Evolutionary conservation across 176 grass and related monocot species (phyloP).

Genomic region (Ensete glaucum): DNA sequence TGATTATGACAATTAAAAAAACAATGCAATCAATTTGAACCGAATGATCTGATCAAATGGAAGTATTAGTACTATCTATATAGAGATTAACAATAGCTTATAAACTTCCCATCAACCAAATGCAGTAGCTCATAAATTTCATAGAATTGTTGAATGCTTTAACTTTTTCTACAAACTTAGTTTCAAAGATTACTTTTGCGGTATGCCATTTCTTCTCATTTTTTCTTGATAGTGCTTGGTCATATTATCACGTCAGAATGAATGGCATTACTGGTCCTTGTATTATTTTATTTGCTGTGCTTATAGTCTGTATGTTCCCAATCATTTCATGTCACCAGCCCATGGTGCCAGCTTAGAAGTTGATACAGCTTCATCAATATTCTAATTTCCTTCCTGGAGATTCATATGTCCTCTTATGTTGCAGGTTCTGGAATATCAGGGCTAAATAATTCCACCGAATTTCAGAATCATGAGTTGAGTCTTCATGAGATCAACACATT

Average conservation of each 20-base stretch:
- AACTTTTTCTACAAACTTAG: no score
- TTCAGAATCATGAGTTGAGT: constrained; percentile 47
- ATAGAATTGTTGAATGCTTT: no score
- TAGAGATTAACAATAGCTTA: no score
- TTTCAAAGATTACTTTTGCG: no score
- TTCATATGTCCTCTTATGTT: not conserved
- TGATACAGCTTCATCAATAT: not conserved
- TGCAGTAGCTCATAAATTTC: no score
- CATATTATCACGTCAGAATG: not conserved
- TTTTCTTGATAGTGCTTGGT: not conserved
- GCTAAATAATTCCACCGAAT: constrained; percentile 30
- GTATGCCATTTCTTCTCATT: not conserved
- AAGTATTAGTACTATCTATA: no score
- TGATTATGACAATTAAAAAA: no score
- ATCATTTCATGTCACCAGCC: not conserved
- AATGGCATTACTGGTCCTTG: no score
- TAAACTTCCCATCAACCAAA: no score
- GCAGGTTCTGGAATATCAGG: constrained; percentile 10
- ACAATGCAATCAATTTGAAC: no score
- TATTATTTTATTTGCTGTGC: no score
- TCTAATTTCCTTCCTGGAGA: not conserved
- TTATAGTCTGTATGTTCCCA: not conserved
- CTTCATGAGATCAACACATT: constrained; percentile 59
- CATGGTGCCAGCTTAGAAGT: not conserved
- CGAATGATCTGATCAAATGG: no score